Evolutionary conservation across 176 grass and related monocot species (phyloP).

Genomic region (Chrysopogon serrulatus): DNA sequence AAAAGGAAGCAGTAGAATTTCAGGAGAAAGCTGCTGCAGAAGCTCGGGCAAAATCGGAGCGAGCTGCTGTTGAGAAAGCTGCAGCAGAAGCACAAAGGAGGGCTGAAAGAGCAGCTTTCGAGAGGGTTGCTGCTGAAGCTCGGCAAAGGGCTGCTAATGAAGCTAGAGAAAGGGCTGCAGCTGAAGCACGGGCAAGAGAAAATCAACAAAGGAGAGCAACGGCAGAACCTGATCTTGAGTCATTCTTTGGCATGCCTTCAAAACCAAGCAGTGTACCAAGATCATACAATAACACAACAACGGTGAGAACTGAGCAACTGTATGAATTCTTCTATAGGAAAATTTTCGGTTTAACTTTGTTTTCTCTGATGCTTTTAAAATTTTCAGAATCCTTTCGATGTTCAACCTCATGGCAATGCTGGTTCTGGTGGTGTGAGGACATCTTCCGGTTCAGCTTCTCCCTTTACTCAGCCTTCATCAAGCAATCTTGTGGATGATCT

Average conservation of each 20-base stretch:
- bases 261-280: conserved; percentile 52
- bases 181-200: conserved; percentile 44
- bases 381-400: conserved; percentile 62
- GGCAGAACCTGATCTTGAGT: conserved; percentile 59
- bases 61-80: conserved; percentile 50
- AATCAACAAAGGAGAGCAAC: conserved; percentile 21
- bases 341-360: not conserved
- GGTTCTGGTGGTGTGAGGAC: conserved; percentile 29
- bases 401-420: conserved; percentile 44
- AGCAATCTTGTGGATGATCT: conserved; percentile 73
- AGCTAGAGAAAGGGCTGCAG: conserved; percentile 45
- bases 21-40: conserved; percentile 34
- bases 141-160: conserved; percentile 44
- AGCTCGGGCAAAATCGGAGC: conserved; percentile 35
- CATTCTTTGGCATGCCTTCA: conserved; percentile 55
- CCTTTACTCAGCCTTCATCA: conserved; percentile 44
- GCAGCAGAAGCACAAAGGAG: conserved; percentile 43
- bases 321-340: not conserved
- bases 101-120: conserved; percentile 45
- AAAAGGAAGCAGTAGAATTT: conserved; percentile 37
- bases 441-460: conserved; percentile 28
- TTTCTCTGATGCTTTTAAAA: conserved; percentile 1
- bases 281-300: conserved; percentile 22
- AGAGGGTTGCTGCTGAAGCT: conserved; percentile 42
- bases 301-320: conserved; percentile 14